Conservation (phyloP, 768 basidiomycete species). For the Tubosaeta sp. region DNA sequence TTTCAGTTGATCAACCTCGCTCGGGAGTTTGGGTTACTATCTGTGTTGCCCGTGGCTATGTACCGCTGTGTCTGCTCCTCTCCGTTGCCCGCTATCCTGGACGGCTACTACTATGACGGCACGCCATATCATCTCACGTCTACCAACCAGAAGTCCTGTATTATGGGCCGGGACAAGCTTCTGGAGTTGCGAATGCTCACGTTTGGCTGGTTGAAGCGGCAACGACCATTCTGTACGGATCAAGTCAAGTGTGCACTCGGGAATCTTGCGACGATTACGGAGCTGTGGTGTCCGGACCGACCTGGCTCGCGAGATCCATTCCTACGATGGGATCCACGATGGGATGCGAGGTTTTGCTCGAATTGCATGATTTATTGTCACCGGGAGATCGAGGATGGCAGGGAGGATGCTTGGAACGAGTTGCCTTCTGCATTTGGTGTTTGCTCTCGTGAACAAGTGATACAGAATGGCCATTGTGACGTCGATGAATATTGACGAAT, state of each 20-base stretch:
- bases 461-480: constrained; percentile 3
- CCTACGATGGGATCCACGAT: constrained; percentile 19
- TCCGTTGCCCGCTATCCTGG: constrained; percentile 19
- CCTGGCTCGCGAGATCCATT: constrained; percentile 20
- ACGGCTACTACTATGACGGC: constrained; percentile 22
- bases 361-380: constrained; percentile 21
- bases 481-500: constrained; percentile 1
- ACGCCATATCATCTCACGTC: constrained; percentile 14
- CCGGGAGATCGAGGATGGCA: constrained; percentile 23
- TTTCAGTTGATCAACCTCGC: constrained; percentile 25
- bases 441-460: constrained; percentile 9
- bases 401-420: constrained; percentile 22
- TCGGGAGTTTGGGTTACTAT: constrained; percentile 20
- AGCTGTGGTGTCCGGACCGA: constrained; percentile 19
- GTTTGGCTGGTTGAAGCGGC: constrained; percentile 17
- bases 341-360: constrained; percentile 20
- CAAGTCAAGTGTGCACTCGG: constrained; percentile 19
- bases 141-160: constrained; percentile 21
- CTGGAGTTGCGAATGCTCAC: constrained; percentile 17
- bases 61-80: constrained; percentile 19
- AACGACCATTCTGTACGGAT: constrained; percentile 14
- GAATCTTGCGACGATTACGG: constrained; percentile 19
- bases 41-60: constrained; percentile 23
- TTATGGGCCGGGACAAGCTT: constrained; percentile 23
- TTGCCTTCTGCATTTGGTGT: constrained; percentile 21